Conservation (phyloP, 2,329 filamentous ascomycete species). For the Corinectria fuckeliana region DNA sequence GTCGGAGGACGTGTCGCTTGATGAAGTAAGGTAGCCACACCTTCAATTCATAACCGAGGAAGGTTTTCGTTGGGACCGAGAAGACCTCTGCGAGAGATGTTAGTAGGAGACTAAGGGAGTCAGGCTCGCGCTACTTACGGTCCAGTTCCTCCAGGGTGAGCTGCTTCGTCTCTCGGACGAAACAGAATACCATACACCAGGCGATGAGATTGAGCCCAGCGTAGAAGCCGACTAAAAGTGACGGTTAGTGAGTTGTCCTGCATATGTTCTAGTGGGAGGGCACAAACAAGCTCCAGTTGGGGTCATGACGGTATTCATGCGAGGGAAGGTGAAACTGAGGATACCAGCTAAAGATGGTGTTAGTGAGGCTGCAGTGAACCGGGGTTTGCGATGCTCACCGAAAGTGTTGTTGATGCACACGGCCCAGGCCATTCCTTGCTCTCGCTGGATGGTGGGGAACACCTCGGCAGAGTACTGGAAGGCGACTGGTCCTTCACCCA, state of each 20-base stretch:
- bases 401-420: conserved; percentile 46
- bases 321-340: conserved; percentile 42
- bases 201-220: conserved; percentile 53
- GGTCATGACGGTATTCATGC: conserved; percentile 42
- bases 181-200: conserved; percentile 53
- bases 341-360: conserved; percentile 29
- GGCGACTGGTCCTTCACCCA: conserved; percentile 46
- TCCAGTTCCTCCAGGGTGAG: conserved; percentile 50
- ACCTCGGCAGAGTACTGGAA: conserved; percentile 49
- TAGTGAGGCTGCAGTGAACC: conserved; percentile 14
- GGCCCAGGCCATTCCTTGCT: conserved; percentile 49
- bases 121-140: conserved; percentile 7
- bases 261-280: rapidly evolving
- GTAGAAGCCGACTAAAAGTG: conserved; percentile 46
- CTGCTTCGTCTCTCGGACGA: conserved; percentile 56
- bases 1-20: conserved; percentile 45
- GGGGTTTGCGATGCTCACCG: conserved; percentile 8
- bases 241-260: conserved; percentile 17
- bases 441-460: conserved; percentile 47
- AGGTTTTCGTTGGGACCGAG: conserved; percentile 31
- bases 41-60: conserved; percentile 41
- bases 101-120: not conserved
- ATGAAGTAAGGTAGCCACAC: conserved; percentile 47
- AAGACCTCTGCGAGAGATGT: conserved; percentile 14
- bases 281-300: conserved; percentile 40